These are phyloP conservation scores for Phalaenopsis aphrodite DNA, from an alignment of 106 monocot species.

Conservation along the genomic window DNA sequence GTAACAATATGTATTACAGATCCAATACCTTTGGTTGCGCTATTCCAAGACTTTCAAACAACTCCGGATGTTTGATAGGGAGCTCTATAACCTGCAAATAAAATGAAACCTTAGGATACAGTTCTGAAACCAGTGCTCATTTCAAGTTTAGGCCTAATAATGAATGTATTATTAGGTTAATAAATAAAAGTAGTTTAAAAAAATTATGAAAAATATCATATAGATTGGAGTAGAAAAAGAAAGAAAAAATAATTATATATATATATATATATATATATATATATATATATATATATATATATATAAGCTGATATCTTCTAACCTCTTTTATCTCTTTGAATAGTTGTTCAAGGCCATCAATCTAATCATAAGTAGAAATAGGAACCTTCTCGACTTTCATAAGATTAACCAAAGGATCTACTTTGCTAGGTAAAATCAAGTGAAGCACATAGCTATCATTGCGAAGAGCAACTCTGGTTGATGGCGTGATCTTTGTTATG, in stretches of 20 bases:
- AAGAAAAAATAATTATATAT: too few species aligned
- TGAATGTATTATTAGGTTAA: not conserved
- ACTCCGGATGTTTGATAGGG: slow-evolving; percentile 95
- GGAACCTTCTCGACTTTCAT: slow-evolving; percentile 99
- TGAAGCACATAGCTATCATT: slow-evolving; percentile 98
- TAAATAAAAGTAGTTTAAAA: not conserved
- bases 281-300: too few species aligned
- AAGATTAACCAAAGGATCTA: slow-evolving; percentile 91
- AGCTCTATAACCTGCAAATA: slow-evolving; percentile 91
- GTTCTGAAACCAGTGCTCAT: not conserved
- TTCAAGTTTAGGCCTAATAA: too few species aligned
- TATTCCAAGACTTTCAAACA: slow-evolving; percentile 97
- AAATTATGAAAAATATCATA: too few species aligned
- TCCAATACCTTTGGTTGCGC: slow-evolving; percentile 87
- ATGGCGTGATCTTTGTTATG: slow-evolving; percentile 96
- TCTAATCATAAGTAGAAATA: slow-evolving; percentile 98
- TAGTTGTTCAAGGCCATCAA: slow-evolving; percentile 97
- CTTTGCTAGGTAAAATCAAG: slow-evolving; percentile 91
- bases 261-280: too few species aligned
- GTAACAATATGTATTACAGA: not conserved
- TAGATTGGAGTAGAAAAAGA: too few species aligned
- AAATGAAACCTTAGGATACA: not conserved
- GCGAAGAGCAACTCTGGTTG: slow-evolving; percentile 94
- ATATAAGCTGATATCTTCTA: not conserved
- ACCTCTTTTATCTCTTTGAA: slow-evolving; percentile 99